Evolutionary conservation across 2,329 filamentous ascomycete species (phyloP), one percentile per base, ranked within the genome.

Genomic region (Fusarium pilosicola): DNA sequence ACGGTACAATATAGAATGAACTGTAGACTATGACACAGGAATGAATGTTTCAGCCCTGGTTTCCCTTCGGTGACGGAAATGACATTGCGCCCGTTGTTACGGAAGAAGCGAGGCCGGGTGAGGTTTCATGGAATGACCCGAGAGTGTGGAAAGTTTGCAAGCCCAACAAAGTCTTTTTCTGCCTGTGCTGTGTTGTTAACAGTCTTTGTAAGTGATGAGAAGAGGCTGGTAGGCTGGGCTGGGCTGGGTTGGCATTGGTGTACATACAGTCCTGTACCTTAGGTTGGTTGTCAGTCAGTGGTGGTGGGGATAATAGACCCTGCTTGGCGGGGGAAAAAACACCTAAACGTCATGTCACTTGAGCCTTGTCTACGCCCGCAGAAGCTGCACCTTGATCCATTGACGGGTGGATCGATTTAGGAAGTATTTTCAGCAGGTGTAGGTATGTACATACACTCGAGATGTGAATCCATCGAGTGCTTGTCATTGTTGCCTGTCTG

Each of bases 341-440:
- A 32, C 41, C 28, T 64, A 45, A 72, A 66, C 63, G 67, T 70
- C 67, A 68, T 74, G 71, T 69, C 63, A 69, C 57, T 75, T 62
- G 62, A 59, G 58, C 62, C 49, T 42, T 41, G 26, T 44, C 58
- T 69, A 76, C 75, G 75, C 75, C 75, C 75, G 75, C 75, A 77
- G 63, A 62, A 71, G 62, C 73, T 77, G 75, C 75, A 77, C 60
- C 70, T 70, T 55, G 61, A 69, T 65, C 68, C 68, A 67, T 70
- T 71, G 68, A 73, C 73, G 63, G 62, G 60, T 55, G 63, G 58
- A 52, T 65, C 59, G 52, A 30, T 57, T 55, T 75, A 56, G 48
- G 62, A 26, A 34, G 11, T 57, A 59, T 30, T 49, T 44, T 48
- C 48, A 65, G 36, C 12, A 64, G 13, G 38, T 34, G 20, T 11